A percentile compares a stretch with the other conserved stretches of the same genome.
phyloP scores from a whole-genome alignment of 805 yeast genomes.

The Spathaspora hagerdaliae region DNA sequence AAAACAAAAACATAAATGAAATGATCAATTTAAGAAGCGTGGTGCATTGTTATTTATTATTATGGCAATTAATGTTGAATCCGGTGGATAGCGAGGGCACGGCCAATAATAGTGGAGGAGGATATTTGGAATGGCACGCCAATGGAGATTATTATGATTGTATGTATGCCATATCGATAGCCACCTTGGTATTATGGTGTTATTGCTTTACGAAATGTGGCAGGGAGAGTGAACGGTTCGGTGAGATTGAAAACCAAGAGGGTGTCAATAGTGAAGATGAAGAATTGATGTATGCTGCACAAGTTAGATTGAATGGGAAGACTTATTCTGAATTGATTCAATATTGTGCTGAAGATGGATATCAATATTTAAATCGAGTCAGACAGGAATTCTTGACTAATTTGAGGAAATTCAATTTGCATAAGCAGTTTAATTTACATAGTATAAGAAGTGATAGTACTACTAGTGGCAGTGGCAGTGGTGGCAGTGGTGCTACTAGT shows the following conservation, averaged over 20 bases:
- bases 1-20: slow-evolving; percentile 17
- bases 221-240: slow-evolving; percentile 19
- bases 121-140: slow-evolving; percentile 24
- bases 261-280: slow-evolving; percentile 11
- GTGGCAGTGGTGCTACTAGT: not conserved
- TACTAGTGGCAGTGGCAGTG: no score
- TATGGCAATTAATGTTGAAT: slow-evolving; percentile 35
- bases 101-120: slow-evolving; percentile 3
- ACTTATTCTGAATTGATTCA: slow-evolving; percentile 22
- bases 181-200: slow-evolving; percentile 39
- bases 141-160: slow-evolving; percentile 34
- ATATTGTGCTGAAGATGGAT: slow-evolving; percentile 33
- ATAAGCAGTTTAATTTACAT: slow-evolving; percentile 17
- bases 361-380: slow-evolving; percentile 30
- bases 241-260: slow-evolving; percentile 5
- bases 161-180: slow-evolving; percentile 34
- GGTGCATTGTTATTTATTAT: slow-evolving; percentile 34
- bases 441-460: slow-evolving; percentile 12
- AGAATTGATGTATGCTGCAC: slow-evolving; percentile 4
- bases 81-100: slow-evolving; percentile 17
- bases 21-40: slow-evolving; percentile 31
- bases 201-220: slow-evolving; percentile 32
- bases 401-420: slow-evolving; percentile 21
- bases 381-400: slow-evolving; percentile 29
- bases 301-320: slow-evolving; percentile 7